These are phyloP conservation scores for Podaxis mareebaensis DNA, from an alignment of 768 basidiomycete genomes.

Conservation along the genomic window DNA sequence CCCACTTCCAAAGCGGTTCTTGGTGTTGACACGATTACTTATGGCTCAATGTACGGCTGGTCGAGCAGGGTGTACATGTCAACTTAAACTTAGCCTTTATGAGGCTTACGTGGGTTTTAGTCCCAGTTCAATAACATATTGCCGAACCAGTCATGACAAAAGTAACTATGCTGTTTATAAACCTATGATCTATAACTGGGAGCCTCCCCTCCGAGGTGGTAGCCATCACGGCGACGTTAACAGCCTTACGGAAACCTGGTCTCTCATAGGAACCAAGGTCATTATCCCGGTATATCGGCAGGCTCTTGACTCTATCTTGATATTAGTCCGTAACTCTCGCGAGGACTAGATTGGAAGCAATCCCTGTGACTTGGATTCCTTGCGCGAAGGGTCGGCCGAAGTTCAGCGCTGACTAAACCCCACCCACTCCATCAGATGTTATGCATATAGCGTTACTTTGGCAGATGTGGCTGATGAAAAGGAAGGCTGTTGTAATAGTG, in stretches of 20 bases:
- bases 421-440: conserved; percentile 20
- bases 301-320: background rate
- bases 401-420: background rate
- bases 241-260: background rate
- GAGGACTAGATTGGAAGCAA: conserved; percentile 25
- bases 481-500: conserved; percentile 15
- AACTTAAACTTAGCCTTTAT: no score
- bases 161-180: no score
- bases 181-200: background rate
- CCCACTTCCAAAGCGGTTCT: no score
- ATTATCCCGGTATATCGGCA: background rate
- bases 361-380: conserved; percentile 21
- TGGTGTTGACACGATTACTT: no score
- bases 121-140: no score
- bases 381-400: conserved; percentile 1
- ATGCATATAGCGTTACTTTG: conserved; percentile 16
- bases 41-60: no score
- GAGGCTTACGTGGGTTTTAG: no score
- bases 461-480: conserved; percentile 18
- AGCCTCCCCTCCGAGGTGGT: background rate
- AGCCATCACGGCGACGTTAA: background rate
- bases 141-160: no score
- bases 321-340: background rate
- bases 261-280: background rate
- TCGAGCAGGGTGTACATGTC: no score